Conservation (phyloP, 2,329 filamentous ascomycete genomes). For the Hortaea sp. region DNA sequence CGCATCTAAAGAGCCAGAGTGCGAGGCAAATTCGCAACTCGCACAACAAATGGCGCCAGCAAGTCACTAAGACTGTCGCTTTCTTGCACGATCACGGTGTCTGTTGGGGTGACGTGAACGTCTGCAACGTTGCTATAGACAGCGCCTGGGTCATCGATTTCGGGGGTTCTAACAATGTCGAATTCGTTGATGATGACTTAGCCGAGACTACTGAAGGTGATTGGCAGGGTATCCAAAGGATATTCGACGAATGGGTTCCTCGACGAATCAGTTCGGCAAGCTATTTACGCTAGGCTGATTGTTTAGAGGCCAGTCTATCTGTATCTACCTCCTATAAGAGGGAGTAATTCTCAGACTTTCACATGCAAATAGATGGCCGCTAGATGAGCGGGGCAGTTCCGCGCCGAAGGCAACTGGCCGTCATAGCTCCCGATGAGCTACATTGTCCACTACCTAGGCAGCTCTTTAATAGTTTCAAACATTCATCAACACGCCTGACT, state of each 20-base stretch:
- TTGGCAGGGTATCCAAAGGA: slow-evolving; percentile 11
- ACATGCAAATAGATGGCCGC: no score
- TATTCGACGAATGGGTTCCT: slow-evolving; percentile 6
- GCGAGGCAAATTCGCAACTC: background rate
- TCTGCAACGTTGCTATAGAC: slow-evolving; percentile 19
- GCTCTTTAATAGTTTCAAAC: no score
- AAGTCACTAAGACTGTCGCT: background rate
- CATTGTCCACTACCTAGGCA: no score
- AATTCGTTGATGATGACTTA: slow-evolving; percentile 17
- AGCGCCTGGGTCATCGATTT: slow-evolving; percentile 19
- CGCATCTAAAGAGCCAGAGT: background rate
- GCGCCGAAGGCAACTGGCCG: no score
- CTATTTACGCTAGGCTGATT: background rate
- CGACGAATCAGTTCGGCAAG: background rate
- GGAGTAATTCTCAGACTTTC: background rate
- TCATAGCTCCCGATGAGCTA: no score
- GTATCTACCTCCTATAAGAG: background rate
- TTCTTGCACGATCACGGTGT: slow-evolving; percentile 2
- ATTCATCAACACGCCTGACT: no score
- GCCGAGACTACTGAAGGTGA: slow-evolving; percentile 15
- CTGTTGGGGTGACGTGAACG: slow-evolving; percentile 19
- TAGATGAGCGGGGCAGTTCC: no score
- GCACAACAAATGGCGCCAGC: background rate
- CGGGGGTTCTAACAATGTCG: slow-evolving; percentile 15
- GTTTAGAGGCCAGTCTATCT: background rate